Evolutionary conservation across 257 asterid species (phyloP).

Genomic region (Solanum infundibuliforme): DNA sequence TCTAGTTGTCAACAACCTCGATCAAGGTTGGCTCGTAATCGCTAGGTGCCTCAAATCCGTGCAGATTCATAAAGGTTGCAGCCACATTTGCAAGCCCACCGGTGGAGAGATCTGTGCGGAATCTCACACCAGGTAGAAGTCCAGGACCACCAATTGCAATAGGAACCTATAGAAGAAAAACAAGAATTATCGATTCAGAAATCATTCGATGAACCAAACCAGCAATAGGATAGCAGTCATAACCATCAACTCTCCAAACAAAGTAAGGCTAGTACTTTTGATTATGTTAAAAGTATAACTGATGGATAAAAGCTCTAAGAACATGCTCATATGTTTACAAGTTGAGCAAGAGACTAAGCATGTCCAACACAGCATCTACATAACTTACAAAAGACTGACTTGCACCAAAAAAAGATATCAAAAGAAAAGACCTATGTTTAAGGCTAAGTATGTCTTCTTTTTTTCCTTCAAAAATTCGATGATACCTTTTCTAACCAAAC

Average conservation of each 20-base stretch:
- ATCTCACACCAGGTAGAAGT: conserved; percentile 56
- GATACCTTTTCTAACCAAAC: background rate
- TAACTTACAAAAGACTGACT: background rate
- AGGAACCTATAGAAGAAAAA: conserved; percentile 47
- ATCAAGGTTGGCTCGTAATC: conserved; percentile 91
- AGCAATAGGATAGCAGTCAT: background rate
- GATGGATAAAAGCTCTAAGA: background rate
- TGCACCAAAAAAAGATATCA: background rate
- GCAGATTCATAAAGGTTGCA: conserved; percentile 85
- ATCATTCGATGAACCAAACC: background rate
- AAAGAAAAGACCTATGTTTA: background rate
- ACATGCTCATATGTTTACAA: background rate
- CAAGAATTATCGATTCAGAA: background rate
- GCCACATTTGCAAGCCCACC: conserved; percentile 97
- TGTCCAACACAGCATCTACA: background rate
- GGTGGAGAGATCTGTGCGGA: conserved; percentile 63
- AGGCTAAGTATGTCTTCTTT: background rate
- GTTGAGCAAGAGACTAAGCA: background rate
- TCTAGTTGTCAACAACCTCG: conserved; percentile 65
- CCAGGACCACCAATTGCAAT: conserved; percentile 97
- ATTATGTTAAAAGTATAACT: background rate
- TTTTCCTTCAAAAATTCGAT: background rate
- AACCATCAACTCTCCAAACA: background rate
- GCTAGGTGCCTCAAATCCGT: conserved; percentile 71
- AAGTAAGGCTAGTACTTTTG: background rate